Evolutionary conservation across 2,329 filamentous ascomycete species (phyloP).

Genomic region (Aaosphaeria pasadenensis): DNA sequence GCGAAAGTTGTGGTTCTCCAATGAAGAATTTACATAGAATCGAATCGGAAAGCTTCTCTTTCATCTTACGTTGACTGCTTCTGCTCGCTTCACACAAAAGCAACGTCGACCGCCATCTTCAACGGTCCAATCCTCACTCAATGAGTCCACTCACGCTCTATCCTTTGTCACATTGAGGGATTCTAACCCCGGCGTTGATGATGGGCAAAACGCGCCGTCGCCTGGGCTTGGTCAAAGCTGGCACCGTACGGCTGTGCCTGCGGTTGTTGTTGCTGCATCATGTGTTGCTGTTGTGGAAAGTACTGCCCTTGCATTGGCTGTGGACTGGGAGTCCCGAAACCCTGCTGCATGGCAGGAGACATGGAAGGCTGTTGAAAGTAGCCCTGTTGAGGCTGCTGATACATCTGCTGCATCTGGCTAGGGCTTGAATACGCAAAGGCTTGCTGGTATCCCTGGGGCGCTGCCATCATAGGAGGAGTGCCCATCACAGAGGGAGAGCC

Average conservation of each 20-base stretch:
- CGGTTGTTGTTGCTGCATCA: constrained; percentile 14
- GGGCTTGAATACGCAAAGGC: constrained; percentile 14
- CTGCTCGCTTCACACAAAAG: too few relatives aligned
- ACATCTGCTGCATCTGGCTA: constrained; percentile 15
- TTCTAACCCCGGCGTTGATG: constrained; percentile 10
- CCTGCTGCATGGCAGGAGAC: constrained; percentile 23
- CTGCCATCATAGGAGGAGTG: constrained; percentile 14
- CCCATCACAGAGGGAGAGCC: constrained; percentile 22
- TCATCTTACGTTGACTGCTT: too few relatives aligned
- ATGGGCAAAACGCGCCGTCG: constrained; percentile 23
- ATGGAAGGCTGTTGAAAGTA: constrained; percentile 4
- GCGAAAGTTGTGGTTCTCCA: too few relatives aligned
- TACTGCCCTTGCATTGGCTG: constrained; percentile 24
- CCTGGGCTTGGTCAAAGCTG: constrained; percentile 27
- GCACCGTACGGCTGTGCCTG: constrained; percentile 29
- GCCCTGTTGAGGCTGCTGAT: constrained; percentile 1
- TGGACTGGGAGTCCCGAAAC: constrained; percentile 24
- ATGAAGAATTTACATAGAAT: too few relatives aligned
- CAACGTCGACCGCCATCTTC: too few relatives aligned
- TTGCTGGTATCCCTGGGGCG: constrained; percentile 22
- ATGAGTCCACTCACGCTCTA: neutral
- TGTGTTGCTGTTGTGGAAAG: constrained; percentile 11
- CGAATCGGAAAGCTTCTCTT: too few relatives aligned
- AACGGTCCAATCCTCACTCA: neutral
- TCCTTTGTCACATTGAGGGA: neutral